These are phyloP conservation scores for Rhizopogon vulgaris DNA, from an alignment of 768 basidiomycete genomes.

Conservation along the genomic window DNA sequence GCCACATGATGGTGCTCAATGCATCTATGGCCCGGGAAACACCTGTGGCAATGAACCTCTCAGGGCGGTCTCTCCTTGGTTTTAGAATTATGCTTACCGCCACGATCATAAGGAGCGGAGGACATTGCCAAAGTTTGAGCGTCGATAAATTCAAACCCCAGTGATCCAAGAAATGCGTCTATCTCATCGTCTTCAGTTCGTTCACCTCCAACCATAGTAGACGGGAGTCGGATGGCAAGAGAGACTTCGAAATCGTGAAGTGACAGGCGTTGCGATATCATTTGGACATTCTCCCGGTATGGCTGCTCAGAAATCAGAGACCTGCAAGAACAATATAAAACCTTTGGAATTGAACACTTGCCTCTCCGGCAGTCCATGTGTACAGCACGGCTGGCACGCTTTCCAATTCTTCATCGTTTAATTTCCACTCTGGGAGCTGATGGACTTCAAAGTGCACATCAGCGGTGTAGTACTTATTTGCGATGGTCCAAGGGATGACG, in stretches of 20 bases:
- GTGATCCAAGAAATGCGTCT: slow-evolving; percentile 60
- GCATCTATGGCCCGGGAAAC: slow-evolving; percentile 72
- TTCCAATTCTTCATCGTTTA: slow-evolving; percentile 28
- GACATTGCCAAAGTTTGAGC: slow-evolving; percentile 7
- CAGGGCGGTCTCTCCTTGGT: not conserved
- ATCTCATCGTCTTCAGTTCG: slow-evolving; percentile 42
- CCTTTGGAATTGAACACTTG: slow-evolving; percentile 22
- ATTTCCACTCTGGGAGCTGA: slow-evolving; percentile 37
- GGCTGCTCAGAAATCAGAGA: slow-evolving; percentile 30
- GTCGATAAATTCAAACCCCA: slow-evolving; percentile 77
- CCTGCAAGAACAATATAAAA: not conserved
- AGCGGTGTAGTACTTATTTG: slow-evolving; percentile 79
- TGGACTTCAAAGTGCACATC: slow-evolving; percentile 61
- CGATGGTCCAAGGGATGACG: slow-evolving; percentile 64
- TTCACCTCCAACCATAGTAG: slow-evolving; percentile 25
- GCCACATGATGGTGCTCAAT: slow-evolving; percentile 86
- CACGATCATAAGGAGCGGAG: slow-evolving; percentile 6
- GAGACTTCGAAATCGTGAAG: slow-evolving; percentile 63
- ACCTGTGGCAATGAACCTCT: slow-evolving; percentile 22
- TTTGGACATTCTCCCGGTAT: slow-evolving; percentile 50
- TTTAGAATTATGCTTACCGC: slow-evolving; percentile 9
- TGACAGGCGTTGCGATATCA: slow-evolving; percentile 41
- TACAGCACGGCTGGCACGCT: slow-evolving; percentile 68
- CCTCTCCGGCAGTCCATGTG: slow-evolving; percentile 66
- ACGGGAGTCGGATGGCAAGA: slow-evolving; percentile 55